Conservation (phyloP, 73 alveolate species). For the Paramecium tetraurelia region DNA sequence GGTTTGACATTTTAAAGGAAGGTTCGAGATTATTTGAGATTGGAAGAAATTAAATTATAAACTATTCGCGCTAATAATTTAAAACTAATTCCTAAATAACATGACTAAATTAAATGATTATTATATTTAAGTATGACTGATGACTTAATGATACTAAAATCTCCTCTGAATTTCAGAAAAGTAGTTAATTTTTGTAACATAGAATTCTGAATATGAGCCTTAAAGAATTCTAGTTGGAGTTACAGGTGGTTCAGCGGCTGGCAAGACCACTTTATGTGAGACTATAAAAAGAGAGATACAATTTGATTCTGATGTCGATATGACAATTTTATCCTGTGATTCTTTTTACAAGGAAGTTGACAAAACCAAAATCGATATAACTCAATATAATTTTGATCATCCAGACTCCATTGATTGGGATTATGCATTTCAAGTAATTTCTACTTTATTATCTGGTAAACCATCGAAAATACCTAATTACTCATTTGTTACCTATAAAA, state of each 20-base stretch:
- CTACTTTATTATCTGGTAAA: slow-evolving; percentile 72
- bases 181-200: neutral
- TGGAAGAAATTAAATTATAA: slow-evolving; percentile 13
- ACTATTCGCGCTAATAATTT: neutral
- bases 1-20: neutral
- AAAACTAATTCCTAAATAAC: slow-evolving; percentile 1
- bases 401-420: slow-evolving; percentile 94
- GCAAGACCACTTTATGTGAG: slow-evolving; percentile 90
- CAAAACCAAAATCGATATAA: slow-evolving; percentile 17
- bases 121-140: neutral
- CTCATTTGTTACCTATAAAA: slow-evolving; percentile 77
- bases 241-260: slow-evolving; percentile 97
- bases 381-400: slow-evolving; percentile 78
- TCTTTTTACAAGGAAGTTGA: slow-evolving; percentile 46
- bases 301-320: slow-evolving; percentile 22
- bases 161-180: neutral
- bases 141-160: neutral
- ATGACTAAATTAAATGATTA: neutral
- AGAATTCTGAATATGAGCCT: neutral
- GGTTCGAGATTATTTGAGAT: neutral
- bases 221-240: slow-evolving; percentile 80
- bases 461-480: slow-evolving; percentile 84
- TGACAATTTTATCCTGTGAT: slow-evolving; percentile 31
- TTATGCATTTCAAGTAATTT: slow-evolving; percentile 67
- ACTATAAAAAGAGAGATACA: slow-evolving; percentile 40